Base-by-base conservation (phyloP, 2,329 filamentous ascomycete genomes). In the Phaeosphaeriaceae sp. region DNA sequence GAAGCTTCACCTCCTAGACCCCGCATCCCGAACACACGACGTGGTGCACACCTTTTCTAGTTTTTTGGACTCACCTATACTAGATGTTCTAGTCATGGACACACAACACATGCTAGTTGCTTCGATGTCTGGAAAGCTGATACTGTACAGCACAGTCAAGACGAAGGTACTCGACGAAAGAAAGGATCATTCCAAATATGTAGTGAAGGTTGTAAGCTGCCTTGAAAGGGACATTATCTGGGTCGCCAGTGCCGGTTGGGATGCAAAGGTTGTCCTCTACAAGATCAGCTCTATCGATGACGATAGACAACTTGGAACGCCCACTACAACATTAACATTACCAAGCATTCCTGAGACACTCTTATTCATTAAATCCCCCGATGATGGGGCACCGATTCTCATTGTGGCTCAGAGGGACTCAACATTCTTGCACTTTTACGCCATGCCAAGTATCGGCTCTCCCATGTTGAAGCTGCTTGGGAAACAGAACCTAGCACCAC, bases 211-310 rank as follows among this genome's bases (percentile, higher is more conserved):
- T 2, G 70, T 76, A 20, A 67, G 67, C 2, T 70, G 69, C 49
- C 63, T 73, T 41, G 66, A 74, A n/a, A 58, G 70, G 3, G 60
- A 62, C 11, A 60, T 60, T 8, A 47, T 54, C 16, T 55, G 63
- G 28, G 56, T 85, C 45, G 83, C 82, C 4, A 86, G 81, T 11
- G 84, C 83, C 3, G 83, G 82, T 17, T 87, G 84, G 84, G 84
- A 87, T 61, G 72, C 77, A 21, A 84, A 79, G 55, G 69, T 86
- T 28, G 66, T 79, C 42, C 60, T 87, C 35, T 86, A 86, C 66
- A 59, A 63, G 13, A 32, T 74, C 4, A 41, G 58, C 5, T 32
- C 65, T 64, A 48, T 69, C 56, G 17, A 58, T 60, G 43, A 63
- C 54, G 51, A 61, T 11, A 60, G 51, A 20, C 52, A 46, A 17